phyloP scores from a whole-genome alignment of 140 eudicot species.

The Oenanthe javanica region DNA sequence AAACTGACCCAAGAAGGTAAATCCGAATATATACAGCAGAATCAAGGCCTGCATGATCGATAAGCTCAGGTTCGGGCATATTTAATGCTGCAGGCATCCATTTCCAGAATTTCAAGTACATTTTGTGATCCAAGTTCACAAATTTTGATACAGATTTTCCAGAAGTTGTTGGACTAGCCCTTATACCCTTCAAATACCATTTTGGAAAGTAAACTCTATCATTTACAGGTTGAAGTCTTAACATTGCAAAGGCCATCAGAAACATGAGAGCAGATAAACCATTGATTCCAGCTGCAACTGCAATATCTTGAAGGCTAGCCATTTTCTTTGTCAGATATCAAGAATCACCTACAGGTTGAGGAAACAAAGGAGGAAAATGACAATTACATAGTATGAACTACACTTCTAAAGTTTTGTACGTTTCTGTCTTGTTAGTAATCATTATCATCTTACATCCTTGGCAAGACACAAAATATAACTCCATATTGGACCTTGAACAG shows the following conservation, averaged over 20 bases:
- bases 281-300: constrained; percentile 64
- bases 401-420: background rate
- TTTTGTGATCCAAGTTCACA: constrained; percentile 69
- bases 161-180: constrained; percentile 65
- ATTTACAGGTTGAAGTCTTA: constrained; percentile 82
- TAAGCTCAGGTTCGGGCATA: constrained; percentile 95
- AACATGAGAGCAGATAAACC: constrained; percentile 61
- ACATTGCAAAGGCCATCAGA: constrained; percentile 83
- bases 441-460: background rate
- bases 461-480: background rate
- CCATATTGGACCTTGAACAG: background rate
- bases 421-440: background rate
- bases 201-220: constrained; percentile 95
- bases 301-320: constrained; percentile 39
- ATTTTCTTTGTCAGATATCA: constrained; percentile 13
- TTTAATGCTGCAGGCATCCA: constrained; percentile 98
- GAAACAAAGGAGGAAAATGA: background rate
- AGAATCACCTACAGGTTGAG: constrained; percentile 19
- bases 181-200: constrained; percentile 85
- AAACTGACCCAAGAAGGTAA: constrained; percentile 84
- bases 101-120: constrained; percentile 62
- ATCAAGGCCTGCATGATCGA: constrained; percentile 91
- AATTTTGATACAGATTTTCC: constrained; percentile 52
- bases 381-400: background rate
- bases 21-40: constrained; percentile 86